These are phyloP conservation scores for Clavariopsis aquatica DNA, from an alignment of 495 filamentous ascomycete genomes.

Conservation along the genomic window DNA sequence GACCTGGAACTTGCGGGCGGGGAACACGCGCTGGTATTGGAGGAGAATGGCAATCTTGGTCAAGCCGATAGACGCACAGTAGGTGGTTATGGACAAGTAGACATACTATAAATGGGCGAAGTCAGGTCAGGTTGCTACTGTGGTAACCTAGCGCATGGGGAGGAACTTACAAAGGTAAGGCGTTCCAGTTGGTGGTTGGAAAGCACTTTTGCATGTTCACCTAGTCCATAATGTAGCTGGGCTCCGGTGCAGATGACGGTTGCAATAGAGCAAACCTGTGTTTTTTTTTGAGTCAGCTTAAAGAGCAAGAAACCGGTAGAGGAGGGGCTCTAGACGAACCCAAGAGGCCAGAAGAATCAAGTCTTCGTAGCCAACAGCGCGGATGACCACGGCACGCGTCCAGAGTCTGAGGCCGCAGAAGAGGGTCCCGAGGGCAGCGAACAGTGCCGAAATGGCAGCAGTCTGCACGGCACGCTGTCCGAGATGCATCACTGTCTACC, in stretches of 20 bases:
- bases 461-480: slow-evolving; percentile 9
- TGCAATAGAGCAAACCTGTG: slow-evolving; percentile 22
- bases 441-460: slow-evolving; percentile 5
- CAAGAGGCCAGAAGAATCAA: slow-evolving; percentile 27
- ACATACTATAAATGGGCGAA: slow-evolving; percentile 26
- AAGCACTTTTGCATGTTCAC: slow-evolving; percentile 14
- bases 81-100: slow-evolving; percentile 32
- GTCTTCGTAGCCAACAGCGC: slow-evolving; percentile 34
- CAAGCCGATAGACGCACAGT: slow-evolving; percentile 33
- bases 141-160: not conserved
- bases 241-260: slow-evolving; percentile 29
- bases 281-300: not conserved
- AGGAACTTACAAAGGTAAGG: not conserved
- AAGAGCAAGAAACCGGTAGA: not conserved
- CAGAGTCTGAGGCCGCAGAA: slow-evolving; percentile 30
- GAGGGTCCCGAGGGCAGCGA: slow-evolving; percentile 24
- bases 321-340: not conserved
- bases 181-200: not conserved
- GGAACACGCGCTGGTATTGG: slow-evolving; percentile 40
- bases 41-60: slow-evolving; percentile 41
- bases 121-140: not conserved
- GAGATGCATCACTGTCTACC: not conserved
- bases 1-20: slow-evolving; percentile 26
- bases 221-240: slow-evolving; percentile 30
- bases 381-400: slow-evolving; percentile 31